Evolutionary conservation across 768 basidiomycete genomes (phyloP), one percentile per base, ranked within the genome.

Genomic region (Mrakia blollopis): DNA sequence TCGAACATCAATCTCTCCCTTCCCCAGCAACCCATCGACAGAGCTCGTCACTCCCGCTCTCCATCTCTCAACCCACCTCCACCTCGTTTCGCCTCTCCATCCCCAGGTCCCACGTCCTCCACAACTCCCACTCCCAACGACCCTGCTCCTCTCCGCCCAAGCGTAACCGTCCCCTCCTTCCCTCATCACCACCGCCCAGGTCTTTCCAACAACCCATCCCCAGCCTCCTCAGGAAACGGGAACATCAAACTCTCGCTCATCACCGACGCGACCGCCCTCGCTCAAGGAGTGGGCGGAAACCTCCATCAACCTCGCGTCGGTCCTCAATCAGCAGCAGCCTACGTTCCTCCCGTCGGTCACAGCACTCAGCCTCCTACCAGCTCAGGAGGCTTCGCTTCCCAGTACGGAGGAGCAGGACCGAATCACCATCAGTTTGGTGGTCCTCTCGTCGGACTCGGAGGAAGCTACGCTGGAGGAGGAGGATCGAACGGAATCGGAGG

Each of bases 291-390:
- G 1, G 39, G 61, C 10, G 44, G 10, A 16, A 50, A 50, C 47
- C 32, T 18, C 85, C 86, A 37, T 84, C 37, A 82, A 52, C 83
- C 35, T 5, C 68, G 81, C 71, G 82, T 84, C 28, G 86, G 88
- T 23, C 88, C 89, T n/a, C 86, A 85, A 68, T 86, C 87, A 80
- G 85, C 87, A 18, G 84, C 87, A 0, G 85, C 86, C 1, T 88
- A 85, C 80, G 85, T 86, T 8, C 85, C 85, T 18, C 83, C 84
- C 50, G 86, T 86, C 78, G 85, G 84, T 0, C 86, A 86, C 80
- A 80, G 75, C n/a, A 78, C 70, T 60, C 74, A 28, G 39, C 62
- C 44, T 21, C 65, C 76, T 44, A 41, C 41, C 30, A 52, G 35
- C 25, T 39, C 54, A 5, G 62, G 32, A 35, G 62, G 73, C 13